Evolutionary conservation across 179 eudicot species (phyloP).

Genomic region (Camellia oleifera): DNA sequence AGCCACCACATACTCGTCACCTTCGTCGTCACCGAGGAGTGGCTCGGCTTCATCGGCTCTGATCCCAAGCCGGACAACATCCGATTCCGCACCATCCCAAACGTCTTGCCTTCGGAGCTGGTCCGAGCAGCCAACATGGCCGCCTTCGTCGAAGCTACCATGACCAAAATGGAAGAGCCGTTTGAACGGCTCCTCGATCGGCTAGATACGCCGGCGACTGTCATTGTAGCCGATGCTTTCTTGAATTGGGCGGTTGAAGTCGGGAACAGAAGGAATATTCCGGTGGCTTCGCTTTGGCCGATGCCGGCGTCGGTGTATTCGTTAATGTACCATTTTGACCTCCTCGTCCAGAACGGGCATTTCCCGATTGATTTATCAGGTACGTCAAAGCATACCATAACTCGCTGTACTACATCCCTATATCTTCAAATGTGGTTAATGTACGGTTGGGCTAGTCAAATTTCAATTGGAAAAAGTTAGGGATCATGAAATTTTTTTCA

Average conservation of each 20-base stretch:
- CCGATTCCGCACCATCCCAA: constrained; percentile 40
- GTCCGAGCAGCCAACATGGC: constrained; percentile 40
- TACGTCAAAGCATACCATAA: not conserved
- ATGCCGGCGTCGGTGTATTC: constrained; percentile 36
- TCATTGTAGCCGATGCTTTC: constrained; percentile 35
- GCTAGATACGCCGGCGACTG: constrained; percentile 27
- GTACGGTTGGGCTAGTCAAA: too few relatives aligned
- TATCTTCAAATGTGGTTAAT: too few relatives aligned
- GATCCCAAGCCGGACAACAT: constrained; percentile 30
- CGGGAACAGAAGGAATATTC: constrained; percentile 39
- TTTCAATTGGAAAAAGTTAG: too few relatives aligned
- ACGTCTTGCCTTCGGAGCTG: constrained; percentile 58
- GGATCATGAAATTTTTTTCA: too few relatives aligned
- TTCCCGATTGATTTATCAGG: constrained; percentile 25
- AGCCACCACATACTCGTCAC: constrained; percentile 29
- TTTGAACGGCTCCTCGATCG: constrained; percentile 49
- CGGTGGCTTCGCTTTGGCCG: constrained; percentile 46
- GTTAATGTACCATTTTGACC: constrained; percentile 29
- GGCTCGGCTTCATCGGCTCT: constrained; percentile 57
- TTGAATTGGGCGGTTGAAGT: constrained; percentile 38
- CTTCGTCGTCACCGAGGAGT: constrained; percentile 61
- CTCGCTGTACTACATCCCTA: too few relatives aligned
- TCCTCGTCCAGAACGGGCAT: constrained; percentile 21
- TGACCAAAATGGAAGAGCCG: constrained; percentile 51
- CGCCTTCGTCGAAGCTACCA: constrained; percentile 34